Evolutionary conservation across 805 yeast genomes (phyloP).

Genomic region (Zygoascus flipseniorum): DNA sequence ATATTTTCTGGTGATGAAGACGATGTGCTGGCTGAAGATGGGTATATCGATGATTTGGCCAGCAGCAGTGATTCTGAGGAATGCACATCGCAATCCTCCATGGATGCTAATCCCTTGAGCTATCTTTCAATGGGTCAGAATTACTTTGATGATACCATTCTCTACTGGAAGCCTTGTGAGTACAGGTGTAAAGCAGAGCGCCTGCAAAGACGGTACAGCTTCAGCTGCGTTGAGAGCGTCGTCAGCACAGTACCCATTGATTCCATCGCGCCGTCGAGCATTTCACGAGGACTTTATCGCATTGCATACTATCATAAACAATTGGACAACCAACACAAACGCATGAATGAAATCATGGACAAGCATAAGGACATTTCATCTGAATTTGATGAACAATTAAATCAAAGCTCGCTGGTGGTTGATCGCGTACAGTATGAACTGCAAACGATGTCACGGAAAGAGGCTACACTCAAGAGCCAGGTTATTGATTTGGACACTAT

Average conservation of each 20-base stretch:
- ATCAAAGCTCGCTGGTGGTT: background rate
- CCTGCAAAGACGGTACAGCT: slow-evolving; percentile 4
- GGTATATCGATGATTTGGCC: background rate
- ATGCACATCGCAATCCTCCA: background rate
- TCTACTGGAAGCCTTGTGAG: background rate
- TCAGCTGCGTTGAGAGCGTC: slow-evolving; percentile 9
- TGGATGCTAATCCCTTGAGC: background rate
- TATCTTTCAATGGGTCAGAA: background rate
- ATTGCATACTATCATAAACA: background rate
- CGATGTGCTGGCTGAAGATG: background rate
- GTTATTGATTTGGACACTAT: slow-evolving; percentile 19
- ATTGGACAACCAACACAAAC: background rate
- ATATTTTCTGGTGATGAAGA: background rate
- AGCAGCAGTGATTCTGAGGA: background rate
- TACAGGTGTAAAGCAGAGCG: background rate
- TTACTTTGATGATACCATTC: background rate
- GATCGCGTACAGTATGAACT: slow-evolving; percentile 2
- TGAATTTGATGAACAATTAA: background rate
- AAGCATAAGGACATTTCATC: background rate
- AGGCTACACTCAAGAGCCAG: slow-evolving; percentile 4
- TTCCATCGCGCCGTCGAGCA: background rate
- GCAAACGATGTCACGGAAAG: slow-evolving; percentile 2
- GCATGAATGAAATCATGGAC: background rate
- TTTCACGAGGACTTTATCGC: background rate
- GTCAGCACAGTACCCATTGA: slow-evolving; percentile 7